Percentiles rank a stretch among this genome's conserved stretches.
phyloP scores from a whole-genome alignment of 2,329 filamentous ascomycete genomes.

The Fusarium kyushuense region DNA sequence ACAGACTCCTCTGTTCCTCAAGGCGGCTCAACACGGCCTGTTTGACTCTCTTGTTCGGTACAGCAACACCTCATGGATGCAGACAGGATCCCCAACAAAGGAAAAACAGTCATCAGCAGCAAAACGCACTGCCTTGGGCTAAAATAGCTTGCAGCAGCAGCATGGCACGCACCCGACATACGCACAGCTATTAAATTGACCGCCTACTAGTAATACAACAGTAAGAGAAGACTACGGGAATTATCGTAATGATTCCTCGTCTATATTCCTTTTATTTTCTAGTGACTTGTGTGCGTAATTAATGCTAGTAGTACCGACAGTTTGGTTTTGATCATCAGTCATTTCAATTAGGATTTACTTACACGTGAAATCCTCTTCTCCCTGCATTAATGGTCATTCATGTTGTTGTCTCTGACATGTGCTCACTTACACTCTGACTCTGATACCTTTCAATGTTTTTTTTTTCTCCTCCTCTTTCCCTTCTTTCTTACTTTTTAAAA shows the following conservation, averaged over 20 bases:
- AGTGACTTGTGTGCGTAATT: constrained; percentile 6
- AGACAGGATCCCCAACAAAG: constrained; percentile 15
- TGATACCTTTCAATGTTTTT: not conserved
- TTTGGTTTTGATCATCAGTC: constrained; percentile 4
- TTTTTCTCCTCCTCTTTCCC: constrained; percentile 1
- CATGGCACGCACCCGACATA: not conserved
- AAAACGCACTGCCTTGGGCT: constrained; percentile 11
- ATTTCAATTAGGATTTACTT: not conserved
- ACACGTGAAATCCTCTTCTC: constrained; percentile 7
- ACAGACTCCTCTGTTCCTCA: not conserved
- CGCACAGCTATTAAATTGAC: constrained; percentile 12
- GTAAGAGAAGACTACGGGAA: constrained; percentile 17
- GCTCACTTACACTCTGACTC: not conserved
- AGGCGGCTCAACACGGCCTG: constrained; percentile 14
- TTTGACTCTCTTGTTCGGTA: not conserved
- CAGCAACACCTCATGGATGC: not conserved
- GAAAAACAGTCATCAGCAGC: not conserved
- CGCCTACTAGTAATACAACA: constrained; percentile 6
- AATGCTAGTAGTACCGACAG: not conserved
- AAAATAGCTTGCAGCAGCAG: constrained; percentile 11
- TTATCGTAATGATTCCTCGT: constrained; percentile 7
- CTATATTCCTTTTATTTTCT: constrained; percentile 16
- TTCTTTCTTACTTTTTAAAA: constrained; percentile 1
- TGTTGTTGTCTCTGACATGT: constrained; percentile 27
- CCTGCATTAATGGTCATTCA: not conserved